These are phyloP conservation scores for Hyaloraphidium curvatum DNA, from an alignment of 192 early-diverging fungal genomes.

Conservation along the genomic window DNA sequence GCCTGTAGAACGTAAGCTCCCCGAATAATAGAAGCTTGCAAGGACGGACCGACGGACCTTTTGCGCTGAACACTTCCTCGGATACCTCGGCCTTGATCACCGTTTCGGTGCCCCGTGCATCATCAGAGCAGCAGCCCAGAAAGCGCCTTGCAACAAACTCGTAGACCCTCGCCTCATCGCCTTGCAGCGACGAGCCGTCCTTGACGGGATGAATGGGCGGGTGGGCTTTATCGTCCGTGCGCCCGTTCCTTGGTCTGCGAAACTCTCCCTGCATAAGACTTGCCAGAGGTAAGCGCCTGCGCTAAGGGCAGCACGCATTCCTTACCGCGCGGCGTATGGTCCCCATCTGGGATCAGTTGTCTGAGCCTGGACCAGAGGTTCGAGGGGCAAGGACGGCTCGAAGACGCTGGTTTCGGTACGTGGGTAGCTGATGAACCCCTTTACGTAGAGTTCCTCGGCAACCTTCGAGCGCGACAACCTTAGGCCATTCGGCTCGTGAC, in stretches of 20 bases:
- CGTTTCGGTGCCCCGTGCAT: conserved; percentile 75
- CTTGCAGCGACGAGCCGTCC: conserved; percentile 26
- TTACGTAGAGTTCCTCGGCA: conserved; percentile 75
- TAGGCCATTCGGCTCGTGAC: too few species aligned
- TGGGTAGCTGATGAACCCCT: conserved; percentile 85
- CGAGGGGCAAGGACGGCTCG: conserved; percentile 48
- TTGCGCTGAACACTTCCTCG: conserved; percentile 53
- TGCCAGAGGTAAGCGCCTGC: conserved; percentile 12
- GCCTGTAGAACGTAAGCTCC: conserved; percentile 23
- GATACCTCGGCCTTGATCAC: conserved; percentile 44
- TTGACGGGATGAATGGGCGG: conserved; percentile 88
- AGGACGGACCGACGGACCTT: conserved; percentile 15
- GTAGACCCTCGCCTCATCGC: conserved; percentile 54
- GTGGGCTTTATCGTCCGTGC: conserved; percentile 88
- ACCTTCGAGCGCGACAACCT: conserved; percentile 19
- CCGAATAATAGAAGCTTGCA: not conserved
- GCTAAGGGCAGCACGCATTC: conserved; percentile 17
- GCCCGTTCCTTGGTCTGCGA: conserved; percentile 51
- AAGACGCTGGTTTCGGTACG: conserved; percentile 93
- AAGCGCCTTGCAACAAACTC: conserved; percentile 78
- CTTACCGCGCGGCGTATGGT: conserved; percentile 17
- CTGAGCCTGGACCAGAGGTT: conserved; percentile 41
- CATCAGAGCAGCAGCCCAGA: conserved; percentile 76
- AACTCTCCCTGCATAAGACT: conserved; percentile 50
- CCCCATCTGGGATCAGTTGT: conserved; percentile 21